Conservation (phyloP, 208 protist genomes). For the Trypanosoma rangeli region DNA sequence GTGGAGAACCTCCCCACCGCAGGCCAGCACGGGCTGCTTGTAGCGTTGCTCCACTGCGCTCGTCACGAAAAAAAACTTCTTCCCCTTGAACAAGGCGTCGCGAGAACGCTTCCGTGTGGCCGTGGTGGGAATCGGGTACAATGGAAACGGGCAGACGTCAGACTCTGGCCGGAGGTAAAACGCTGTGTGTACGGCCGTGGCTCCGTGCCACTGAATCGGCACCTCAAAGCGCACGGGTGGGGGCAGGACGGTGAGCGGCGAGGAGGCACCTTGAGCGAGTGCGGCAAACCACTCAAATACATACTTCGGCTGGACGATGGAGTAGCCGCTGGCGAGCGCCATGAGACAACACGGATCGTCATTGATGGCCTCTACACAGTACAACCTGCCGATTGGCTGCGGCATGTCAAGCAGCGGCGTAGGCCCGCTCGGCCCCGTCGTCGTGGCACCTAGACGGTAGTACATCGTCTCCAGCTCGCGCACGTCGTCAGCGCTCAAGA, state of each 20-base stretch:
- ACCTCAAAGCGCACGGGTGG: constrained; percentile 61
- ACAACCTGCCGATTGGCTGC: constrained; percentile 57
- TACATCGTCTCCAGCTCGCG: constrained; percentile 62
- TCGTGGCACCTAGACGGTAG: constrained; percentile 60
- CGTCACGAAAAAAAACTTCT: constrained; percentile 55
- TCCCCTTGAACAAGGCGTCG: constrained; percentile 39
- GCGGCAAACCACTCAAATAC: constrained; percentile 80
- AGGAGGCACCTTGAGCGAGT: constrained; percentile 49
- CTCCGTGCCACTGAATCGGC: constrained; percentile 40
- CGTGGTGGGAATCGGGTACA: constrained; percentile 67
- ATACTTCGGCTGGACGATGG: constrained; percentile 68
- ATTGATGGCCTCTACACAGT: constrained; percentile 51
- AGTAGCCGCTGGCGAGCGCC: constrained; percentile 70
- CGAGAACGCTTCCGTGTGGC: constrained; percentile 45
- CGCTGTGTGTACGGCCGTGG: constrained; percentile 27
- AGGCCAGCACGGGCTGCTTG: constrained; percentile 29
- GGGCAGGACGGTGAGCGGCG: constrained; percentile 65
- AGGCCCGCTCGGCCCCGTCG: constrained; percentile 23
- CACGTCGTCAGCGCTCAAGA: constrained; percentile 42
- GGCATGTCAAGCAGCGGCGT: constrained; percentile 27
- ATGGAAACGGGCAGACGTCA: constrained; percentile 67
- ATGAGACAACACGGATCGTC: constrained; percentile 57
- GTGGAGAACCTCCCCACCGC: constrained; percentile 18
- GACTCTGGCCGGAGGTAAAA: constrained; percentile 71
- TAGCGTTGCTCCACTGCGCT: constrained; percentile 47